Evolutionary conservation across 805 yeast species (phyloP), one percentile per base, ranked within the genome.

Genomic region (Saccharomycopsis sp.): DNA sequence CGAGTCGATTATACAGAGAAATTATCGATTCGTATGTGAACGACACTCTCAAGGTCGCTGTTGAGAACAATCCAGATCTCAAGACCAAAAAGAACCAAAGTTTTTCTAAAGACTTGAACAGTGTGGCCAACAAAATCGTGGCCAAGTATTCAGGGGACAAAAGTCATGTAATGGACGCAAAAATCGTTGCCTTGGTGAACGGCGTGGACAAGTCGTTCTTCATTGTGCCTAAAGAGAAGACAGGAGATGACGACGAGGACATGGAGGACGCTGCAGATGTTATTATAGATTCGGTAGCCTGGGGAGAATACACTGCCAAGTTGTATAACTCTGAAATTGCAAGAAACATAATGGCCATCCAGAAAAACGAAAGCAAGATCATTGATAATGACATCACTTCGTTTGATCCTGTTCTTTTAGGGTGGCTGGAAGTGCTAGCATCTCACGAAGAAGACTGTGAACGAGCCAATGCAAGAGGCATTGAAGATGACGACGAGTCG

Each of bases 251-350:
- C n/a, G 29, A 49, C n/a, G 50, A 44, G 17, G 50, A 44, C 9
- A 20, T 17, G 5, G 64, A 53, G 17, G 66, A 61, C 38, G 56
- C 66, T 23, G 53, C 58, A 35, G 67, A 64, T 14, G 65, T 66
- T 3, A 57, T 65, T 2, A 70, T 78, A 3, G 80, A 78, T 53
- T 75, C 75, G 44, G 71, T 87, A 23, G 65, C 76, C 55, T 85
- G 87, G 81, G 74, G 89, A 63, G 74, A 78, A 19, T 84, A 84
- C 68, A 72, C 76, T 8, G 96, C 97, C 0, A 67, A 67, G 3
- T 74, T 92, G 23, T 74, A 77, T 61, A 89, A 89, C 64, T 86
- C 89, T 55, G 90, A 89, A 61, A 76, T 90, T 52, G 88, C 96
- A 0, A 79, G 78, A 66, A 73, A 78, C 50, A 73, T 87, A 49